Conservation (phyloP, 2,329 filamentous ascomycete species). For the Ascosphaera apis region DNA sequence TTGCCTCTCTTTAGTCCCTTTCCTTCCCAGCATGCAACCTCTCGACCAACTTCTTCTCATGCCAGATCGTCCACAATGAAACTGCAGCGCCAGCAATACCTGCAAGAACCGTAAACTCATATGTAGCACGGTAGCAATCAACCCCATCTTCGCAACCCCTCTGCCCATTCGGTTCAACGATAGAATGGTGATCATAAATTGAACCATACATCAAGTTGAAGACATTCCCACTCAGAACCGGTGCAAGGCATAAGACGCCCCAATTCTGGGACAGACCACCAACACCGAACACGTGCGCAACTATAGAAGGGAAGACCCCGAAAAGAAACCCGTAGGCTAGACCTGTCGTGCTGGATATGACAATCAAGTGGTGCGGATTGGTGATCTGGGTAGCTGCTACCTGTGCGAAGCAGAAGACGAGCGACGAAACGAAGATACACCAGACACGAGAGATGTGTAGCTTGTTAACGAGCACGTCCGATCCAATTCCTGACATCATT, state of each 20-base stretch:
- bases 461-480: constrained; percentile 67
- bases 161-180: constrained; percentile 43
- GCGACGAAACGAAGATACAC: constrained; percentile 60
- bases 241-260: constrained; percentile 81
- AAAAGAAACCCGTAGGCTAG: constrained; percentile 85
- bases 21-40: constrained; percentile 9
- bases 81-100: constrained; percentile 46
- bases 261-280: constrained; percentile 81
- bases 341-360: constrained; percentile 66
- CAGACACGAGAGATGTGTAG: constrained; percentile 65
- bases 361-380: constrained; percentile 52
- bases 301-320: constrained; percentile 74
- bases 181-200: constrained; percentile 61
- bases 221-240: constrained; percentile 67
- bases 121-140: constrained; percentile 59
- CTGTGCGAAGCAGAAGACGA: constrained; percentile 61
- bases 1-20: too few species aligned
- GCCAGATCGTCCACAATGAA: constrained; percentile 33
- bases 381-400: constrained; percentile 49
- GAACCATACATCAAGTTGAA: constrained; percentile 82
- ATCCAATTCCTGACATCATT: constrained; percentile 45
- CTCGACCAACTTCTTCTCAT: constrained; percentile 14
- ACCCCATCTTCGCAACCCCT: constrained; percentile 55
- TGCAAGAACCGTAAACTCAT: constrained; percentile 51
- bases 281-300: constrained; percentile 78